Evolutionary conservation across 2,329 filamentous ascomycete genomes (phyloP).

Genomic region (Alternaria metachromatica): DNA sequence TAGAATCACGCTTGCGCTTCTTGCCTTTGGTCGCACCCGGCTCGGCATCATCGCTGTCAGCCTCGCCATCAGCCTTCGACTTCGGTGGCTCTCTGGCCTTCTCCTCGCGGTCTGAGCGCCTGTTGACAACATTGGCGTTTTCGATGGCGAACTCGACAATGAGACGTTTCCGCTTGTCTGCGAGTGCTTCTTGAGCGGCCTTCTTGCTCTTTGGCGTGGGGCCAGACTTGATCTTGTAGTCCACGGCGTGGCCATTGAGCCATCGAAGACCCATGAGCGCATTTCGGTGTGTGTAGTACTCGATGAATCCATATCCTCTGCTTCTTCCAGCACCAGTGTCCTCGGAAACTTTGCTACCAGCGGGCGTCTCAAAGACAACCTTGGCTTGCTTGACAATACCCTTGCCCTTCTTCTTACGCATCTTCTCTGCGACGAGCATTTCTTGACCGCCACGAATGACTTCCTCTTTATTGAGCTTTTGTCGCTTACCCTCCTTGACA

Average conservation of each 20-base stretch:
- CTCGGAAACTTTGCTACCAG: constrained; percentile 84
- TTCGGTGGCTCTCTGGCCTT: constrained; percentile 58
- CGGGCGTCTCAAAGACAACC: constrained; percentile 86
- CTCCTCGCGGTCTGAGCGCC: constrained; percentile 70
- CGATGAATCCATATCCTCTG: constrained; percentile 95
- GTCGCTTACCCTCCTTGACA: constrained; percentile 77
- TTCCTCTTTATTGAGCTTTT: constrained; percentile 89
- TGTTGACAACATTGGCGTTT: constrained; percentile 91
- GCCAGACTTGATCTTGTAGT: constrained; percentile 58
- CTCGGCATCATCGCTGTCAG: constrained; percentile 17
- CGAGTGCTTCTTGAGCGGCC: constrained; percentile 50
- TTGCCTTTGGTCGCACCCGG: constrained; percentile 28
- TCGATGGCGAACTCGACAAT: constrained; percentile 98
- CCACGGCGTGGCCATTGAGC: constrained; percentile 79
- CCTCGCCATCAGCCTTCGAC: constrained; percentile 21
- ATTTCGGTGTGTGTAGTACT: constrained; percentile 92
- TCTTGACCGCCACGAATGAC: constrained; percentile 77
- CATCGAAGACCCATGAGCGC: constrained; percentile 94
- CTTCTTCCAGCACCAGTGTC: constrained; percentile 79
- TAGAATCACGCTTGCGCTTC: constrained; percentile 50
- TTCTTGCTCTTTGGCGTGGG: constrained; percentile 49
- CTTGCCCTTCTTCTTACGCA: constrained; percentile 81
- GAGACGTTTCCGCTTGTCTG: constrained; percentile 84
- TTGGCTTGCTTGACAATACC: constrained; percentile 92
- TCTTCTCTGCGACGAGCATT: constrained; percentile 79